These are phyloP conservation scores for Mortierella sp. DNA, from an alignment of 371 early-diverging fungal genomes.

Conservation along the genomic window DNA sequence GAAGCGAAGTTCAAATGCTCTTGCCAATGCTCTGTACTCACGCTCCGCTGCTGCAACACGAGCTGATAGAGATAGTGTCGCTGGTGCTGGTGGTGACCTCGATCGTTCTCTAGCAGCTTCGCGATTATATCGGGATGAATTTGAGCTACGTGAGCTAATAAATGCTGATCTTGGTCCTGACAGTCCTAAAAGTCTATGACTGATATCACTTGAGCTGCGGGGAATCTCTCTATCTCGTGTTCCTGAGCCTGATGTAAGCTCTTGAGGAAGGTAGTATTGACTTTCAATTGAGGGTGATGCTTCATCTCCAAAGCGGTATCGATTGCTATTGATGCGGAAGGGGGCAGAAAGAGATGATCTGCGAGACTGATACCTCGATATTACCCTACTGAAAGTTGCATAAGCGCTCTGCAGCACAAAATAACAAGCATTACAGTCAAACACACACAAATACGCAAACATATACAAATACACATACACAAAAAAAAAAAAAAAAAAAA, in stretches of 20 bases:
- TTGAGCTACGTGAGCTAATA: neutral
- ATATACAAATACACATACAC: neutral
- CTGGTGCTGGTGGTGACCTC: neutral
- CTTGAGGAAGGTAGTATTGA: neutral
- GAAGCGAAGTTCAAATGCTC: slow-evolving; percentile 1
- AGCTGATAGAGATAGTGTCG: neutral
- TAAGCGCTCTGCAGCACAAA: neutral
- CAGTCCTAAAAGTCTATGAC: neutral
- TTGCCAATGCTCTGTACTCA: neutral
- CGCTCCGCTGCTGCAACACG: neutral
- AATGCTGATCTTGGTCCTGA: slow-evolving; percentile 2
- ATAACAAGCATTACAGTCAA: neutral
- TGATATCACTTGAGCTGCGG: neutral
- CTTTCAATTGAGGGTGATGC: neutral
- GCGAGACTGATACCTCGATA: neutral
- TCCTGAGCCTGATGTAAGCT: neutral
- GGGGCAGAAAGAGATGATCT: neutral
- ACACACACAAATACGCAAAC: neutral
- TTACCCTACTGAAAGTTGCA: neutral
- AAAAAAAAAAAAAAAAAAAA: neutral
- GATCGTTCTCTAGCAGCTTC: neutral
- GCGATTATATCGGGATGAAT: neutral
- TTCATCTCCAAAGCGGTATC: neutral
- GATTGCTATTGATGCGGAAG: neutral
- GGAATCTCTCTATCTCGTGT: slow-evolving; percentile 1